Evolutionary conservation across 106 monocot genomes (phyloP).

Genomic region (Apostasia shenzhenica): DNA sequence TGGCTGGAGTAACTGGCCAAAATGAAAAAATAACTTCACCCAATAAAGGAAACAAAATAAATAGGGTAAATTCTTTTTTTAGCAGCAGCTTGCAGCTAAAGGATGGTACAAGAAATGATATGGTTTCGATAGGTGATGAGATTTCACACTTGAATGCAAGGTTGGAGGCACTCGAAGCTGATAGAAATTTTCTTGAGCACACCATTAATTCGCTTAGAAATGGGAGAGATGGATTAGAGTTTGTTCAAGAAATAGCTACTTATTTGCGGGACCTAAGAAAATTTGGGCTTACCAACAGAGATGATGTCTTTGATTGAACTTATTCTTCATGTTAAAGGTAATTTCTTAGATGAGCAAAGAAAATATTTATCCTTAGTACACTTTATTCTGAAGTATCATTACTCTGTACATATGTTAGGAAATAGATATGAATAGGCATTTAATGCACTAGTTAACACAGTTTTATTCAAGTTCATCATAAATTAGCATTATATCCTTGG

Average conservation of each 20-base stretch:
- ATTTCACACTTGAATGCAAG: slow-evolving; percentile 16
- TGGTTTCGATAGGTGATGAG: slow-evolving; percentile 13
- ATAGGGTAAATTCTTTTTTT: background rate
- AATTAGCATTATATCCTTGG: too few species aligned
- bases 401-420: too few species aligned
- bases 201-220: slow-evolving; percentile 15
- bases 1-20: background rate
- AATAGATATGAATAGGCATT: too few species aligned
- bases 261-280: slow-evolving; percentile 15
- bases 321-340: background rate
- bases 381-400: too few species aligned
- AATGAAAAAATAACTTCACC: background rate
- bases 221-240: slow-evolving; percentile 18
- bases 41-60: background rate
- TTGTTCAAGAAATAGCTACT: slow-evolving; percentile 22
- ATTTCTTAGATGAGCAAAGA: slow-evolving; percentile 1
- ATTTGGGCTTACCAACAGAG: background rate
- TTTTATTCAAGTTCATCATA: too few species aligned
- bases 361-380: too few species aligned
- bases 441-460: too few species aligned
- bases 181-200: slow-evolving; percentile 19
- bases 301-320: background rate
- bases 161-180: slow-evolving; percentile 23
- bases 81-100: background rate
- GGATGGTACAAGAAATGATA: slow-evolving; percentile 5